Base-by-base conservation (phyloP, 768 basidiomycete genomes). In the Tricholoma hemisulphureum region DNA sequence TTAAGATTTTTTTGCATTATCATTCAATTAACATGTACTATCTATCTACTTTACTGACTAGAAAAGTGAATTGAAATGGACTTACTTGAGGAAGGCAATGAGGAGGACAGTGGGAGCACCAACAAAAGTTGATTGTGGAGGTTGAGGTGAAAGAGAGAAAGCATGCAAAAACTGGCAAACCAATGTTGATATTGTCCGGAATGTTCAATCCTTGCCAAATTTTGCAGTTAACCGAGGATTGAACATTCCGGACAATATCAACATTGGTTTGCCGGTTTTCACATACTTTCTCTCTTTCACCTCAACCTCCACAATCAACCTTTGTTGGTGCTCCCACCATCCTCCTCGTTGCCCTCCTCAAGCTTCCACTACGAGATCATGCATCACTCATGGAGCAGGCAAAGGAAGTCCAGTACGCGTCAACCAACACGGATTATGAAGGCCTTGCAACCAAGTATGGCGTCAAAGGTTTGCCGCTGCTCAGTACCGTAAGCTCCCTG, bases 1-100 rank as follows among this genome's bases (percentile, higher is more conserved):
- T 49, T 49, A 49, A 16, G n/a, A 28, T 49, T 49, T 43, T 29
- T 49, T 49, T 49, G 46, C 29, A 49, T 29, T 49, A 49, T 49
- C n/a, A 49, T 49, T 49, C 46, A 49, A 24, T 45, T 49, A 3
- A 9, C 7, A 48, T 48, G 14, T 48, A 46, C 23, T 46, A 46
- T 14, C 3, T 28, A 48, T 8, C 26, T 48, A 48, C 26, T 28
- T n/a, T 48, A 26, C 26, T 28, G 41, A 48, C 46, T 48, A 28
- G 46, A 28, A 48, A 48, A 48, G 21, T 48, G 20, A 23, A 43
- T 21, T 13, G 11, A 23, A n/a, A 18, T 45, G 41, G 11, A 45
- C 26, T 48, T 48, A 48, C 46, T 48, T n/a, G 21, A 48, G 46
- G 46, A 28, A 26, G 46, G 46, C 16, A 28, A 48, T 10, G n/a